Evolutionary conservation across 768 basidiomycete genomes (phyloP).

Genomic region (Amylocystis lapponica): DNA sequence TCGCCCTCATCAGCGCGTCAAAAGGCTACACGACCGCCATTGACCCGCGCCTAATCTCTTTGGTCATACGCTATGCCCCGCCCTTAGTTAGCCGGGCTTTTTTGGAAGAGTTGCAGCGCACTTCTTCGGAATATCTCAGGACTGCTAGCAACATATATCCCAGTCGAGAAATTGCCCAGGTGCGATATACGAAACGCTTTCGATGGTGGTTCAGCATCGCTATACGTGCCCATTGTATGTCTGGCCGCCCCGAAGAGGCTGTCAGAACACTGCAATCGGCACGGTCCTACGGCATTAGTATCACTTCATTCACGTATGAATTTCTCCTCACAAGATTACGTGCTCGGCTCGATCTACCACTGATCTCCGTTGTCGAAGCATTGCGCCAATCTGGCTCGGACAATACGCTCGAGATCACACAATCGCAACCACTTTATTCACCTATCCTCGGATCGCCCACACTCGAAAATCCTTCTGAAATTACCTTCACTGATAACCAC

Average conservation of each 20-base stretch:
- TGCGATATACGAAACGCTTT: too few relatives aligned
- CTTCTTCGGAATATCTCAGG: conserved; percentile 25
- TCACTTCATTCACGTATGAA: conserved; percentile 34
- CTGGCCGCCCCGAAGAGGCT: conserved; percentile 36
- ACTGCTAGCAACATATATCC: too few relatives aligned
- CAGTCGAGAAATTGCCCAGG: too few relatives aligned
- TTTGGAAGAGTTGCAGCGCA: conserved; percentile 25
- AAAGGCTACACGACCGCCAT: conserved; percentile 36
- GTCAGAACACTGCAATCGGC: conserved; percentile 39
- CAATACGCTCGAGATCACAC: too few relatives aligned
- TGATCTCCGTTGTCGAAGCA: too few relatives aligned
- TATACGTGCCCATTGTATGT: conserved; percentile 35
- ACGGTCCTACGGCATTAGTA: conserved; percentile 18
- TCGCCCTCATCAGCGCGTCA: conserved; percentile 38
- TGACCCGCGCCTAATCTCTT: conserved; percentile 23
- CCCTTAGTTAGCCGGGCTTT: conserved; percentile 32
- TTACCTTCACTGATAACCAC: conserved; percentile 26
- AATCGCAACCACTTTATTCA: too few relatives aligned
- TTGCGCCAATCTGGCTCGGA: too few relatives aligned
- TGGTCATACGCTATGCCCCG: conserved; percentile 39
- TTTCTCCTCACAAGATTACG: too few relatives aligned
- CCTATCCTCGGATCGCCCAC: too few relatives aligned
- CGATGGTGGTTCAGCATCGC: conserved; percentile 34
- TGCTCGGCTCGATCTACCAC: too few relatives aligned
- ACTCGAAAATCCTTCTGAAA: too few relatives aligned